phyloP scores from a whole-genome alignment of 169 alveolate genomes.

The Plasmodium fragile region DNA sequence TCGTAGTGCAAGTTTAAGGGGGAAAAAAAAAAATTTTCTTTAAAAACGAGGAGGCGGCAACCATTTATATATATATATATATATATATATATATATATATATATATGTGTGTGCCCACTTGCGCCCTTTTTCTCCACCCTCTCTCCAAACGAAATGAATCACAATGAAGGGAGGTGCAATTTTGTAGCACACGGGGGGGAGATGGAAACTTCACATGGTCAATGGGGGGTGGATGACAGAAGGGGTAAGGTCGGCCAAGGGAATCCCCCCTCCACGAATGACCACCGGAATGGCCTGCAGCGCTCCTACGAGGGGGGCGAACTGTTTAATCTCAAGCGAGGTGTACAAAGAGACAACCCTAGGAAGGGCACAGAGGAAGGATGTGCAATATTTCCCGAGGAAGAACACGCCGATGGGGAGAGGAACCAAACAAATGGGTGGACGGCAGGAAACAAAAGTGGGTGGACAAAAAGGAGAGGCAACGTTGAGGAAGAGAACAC shows the following conservation, averaged over 20 bases:
- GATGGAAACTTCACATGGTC: neutral
- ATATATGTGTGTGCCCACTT: neutral
- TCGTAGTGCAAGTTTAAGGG: neutral
- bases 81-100: too few species aligned
- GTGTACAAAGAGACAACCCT: neutral
- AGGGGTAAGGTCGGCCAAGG: neutral
- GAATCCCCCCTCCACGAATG: neutral
- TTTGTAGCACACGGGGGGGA: neutral
- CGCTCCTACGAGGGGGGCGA: neutral
- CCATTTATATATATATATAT: neutral
- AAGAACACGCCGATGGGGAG: neutral
- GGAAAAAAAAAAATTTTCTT: neutral
- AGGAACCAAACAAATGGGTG: neutral
- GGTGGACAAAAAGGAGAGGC: neutral
- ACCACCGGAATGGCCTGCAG: neutral
- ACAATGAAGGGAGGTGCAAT: conserved; percentile 14
- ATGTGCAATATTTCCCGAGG: neutral
- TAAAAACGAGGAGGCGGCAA: neutral
- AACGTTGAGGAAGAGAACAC: neutral
- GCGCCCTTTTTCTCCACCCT: neutral
- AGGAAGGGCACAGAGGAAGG: neutral
- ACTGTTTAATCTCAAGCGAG: neutral
- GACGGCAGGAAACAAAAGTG: neutral
- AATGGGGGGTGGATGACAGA: neutral
- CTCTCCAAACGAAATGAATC: conserved; percentile 36